Base-by-base conservation (phyloP, 345 rosid species). In the Mercurialis annua region DNA sequence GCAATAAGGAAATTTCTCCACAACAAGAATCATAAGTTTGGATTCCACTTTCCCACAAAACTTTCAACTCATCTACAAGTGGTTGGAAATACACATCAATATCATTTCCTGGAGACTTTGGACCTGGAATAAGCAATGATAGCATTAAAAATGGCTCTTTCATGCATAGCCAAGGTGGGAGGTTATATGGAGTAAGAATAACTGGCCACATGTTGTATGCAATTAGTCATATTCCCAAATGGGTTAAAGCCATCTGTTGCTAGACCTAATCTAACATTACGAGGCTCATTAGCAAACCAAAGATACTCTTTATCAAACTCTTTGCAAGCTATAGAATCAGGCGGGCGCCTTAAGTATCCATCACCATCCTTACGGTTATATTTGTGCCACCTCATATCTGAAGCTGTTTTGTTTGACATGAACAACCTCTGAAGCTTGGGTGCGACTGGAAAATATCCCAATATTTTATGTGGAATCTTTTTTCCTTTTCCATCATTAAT, bases 231-330 rank as follows among this genome's bases (percentile, higher is more conserved):
- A 6, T 43, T 62, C 1, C 38, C 12, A 43, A 62, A 44, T n/a
- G n/a, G n/a, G n/a, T n/a, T n/a, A n/a, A n/a, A n/a, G n/a, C n/a
- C n/a, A n/a, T n/a, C n/a, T n/a, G 18, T 49, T 46, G 57, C 17
- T 26, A 64, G n/a, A 10, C 58, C 68, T 24, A 47, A 40, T n/a
- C 43, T 47, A 18, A 64, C 55, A 49, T 64, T 64, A 15, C 10
- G 9, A 10, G 29, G 18, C 10, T 64, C 58, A 2, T 20, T 0
- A 16, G 1, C 14, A 47, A 49, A 49, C 42, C 68, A 64, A 6
- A 30, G n/a, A n/a, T 16, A 64, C 1, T 49, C 4, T 6, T 5
- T 4, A 15, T 63, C 23, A 6, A 63, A 63, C 44, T 63, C 16
- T n/a, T 27, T 47, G 54, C 67, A 63, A 23, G 20, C 23, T 10